Evolutionary conservation across 2,329 filamentous ascomycete species (phyloP).

Genomic region (Fonsecaea pedrosoi): DNA sequence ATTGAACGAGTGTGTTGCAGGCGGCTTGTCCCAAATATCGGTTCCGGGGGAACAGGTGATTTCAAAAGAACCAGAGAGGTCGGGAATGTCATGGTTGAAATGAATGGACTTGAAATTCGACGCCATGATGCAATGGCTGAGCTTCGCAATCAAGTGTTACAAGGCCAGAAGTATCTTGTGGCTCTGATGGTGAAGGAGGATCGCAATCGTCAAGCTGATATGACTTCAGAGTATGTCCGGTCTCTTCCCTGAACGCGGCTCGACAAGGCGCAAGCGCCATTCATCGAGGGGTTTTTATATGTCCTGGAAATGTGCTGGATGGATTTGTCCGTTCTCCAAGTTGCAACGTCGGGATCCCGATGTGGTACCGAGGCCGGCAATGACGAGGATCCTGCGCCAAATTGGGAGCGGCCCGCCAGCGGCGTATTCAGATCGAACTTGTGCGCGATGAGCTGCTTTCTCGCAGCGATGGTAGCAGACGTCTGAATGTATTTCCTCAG

Average conservation of each 20-base stretch:
- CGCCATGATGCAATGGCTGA: slow-evolving; percentile 21
- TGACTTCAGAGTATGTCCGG: not conserved
- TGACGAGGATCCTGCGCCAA: not conserved
- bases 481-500: not conserved
- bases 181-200: not conserved
- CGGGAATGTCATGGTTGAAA: slow-evolving; percentile 35
- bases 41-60: slow-evolving; percentile 66
- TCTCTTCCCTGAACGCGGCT: not conserved
- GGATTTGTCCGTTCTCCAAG: slow-evolving; percentile 1
- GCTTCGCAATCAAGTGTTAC: not conserved
- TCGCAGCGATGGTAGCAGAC: too few species aligned
- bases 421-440: too few species aligned
- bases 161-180: not conserved
- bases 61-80: slow-evolving; percentile 52
- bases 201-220: not conserved
- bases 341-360: not conserved
- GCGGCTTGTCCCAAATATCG: slow-evolving; percentile 80
- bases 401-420: not conserved
- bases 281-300: not conserved
- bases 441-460: too few species aligned
- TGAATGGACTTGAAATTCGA: slow-evolving; percentile 29
- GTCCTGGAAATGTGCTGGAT: not conserved
- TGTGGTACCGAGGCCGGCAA: not conserved
- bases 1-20: slow-evolving; percentile 69
- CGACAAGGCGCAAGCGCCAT: not conserved